phyloP scores from a whole-genome alignment of 2,329 filamentous ascomycete genomes.

The Botrytis galanthina region DNA sequence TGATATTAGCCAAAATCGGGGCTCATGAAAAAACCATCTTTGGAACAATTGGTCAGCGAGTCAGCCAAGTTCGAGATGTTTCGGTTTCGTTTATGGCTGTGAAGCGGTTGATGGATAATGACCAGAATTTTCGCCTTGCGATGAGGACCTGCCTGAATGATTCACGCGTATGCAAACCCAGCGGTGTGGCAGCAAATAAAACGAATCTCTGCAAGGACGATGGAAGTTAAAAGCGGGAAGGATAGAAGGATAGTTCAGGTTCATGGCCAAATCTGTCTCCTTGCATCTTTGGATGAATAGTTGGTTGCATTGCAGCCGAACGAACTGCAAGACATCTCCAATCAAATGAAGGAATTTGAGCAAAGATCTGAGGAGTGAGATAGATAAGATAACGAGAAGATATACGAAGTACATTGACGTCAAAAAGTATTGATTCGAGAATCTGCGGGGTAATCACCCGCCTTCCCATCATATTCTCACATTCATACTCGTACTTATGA shows the following conservation, averaged over 20 bases:
- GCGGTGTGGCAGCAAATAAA: slow-evolving; percentile 10
- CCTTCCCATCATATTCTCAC: neutral
- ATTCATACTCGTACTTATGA: slow-evolving; percentile 12
- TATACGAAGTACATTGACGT: neutral
- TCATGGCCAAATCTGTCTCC: neutral
- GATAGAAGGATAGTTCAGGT: neutral
- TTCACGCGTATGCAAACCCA: neutral
- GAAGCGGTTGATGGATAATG: neutral
- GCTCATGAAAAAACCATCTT: neutral
- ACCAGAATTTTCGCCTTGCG: neutral
- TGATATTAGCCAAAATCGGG: neutral
- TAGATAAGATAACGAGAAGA: slow-evolving; percentile 13
- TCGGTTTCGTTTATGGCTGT: neutral
- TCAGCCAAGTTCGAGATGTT: neutral
- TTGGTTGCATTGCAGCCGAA: slow-evolving; percentile 1
- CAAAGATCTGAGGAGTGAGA: slow-evolving; percentile 1
- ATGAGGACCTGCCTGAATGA: neutral
- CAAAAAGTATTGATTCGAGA: neutral
- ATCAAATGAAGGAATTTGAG: neutral
- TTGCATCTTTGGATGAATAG: neutral
- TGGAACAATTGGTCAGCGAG: neutral
- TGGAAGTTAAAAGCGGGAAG: slow-evolving; percentile 1
- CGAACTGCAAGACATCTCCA: slow-evolving; percentile 9
- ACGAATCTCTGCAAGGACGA: neutral
- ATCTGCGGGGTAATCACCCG: slow-evolving; percentile 11